Evolutionary conservation across 1,284 basidiomycete species (phyloP), one percentile per base, ranked within the genome.

Genomic region (Tilletia horrida): DNA sequence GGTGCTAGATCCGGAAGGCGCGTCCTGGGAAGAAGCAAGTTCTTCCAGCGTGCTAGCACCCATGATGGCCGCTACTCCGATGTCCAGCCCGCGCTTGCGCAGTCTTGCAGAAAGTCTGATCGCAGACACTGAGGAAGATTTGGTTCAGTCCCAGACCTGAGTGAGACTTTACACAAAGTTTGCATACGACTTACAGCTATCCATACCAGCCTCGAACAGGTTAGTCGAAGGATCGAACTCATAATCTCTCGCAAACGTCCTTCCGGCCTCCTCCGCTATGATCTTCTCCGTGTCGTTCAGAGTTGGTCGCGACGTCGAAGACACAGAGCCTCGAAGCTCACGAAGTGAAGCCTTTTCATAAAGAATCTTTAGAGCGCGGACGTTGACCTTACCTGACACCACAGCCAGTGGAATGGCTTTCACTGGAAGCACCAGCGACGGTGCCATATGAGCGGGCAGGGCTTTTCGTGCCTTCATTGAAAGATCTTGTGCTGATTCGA

Each of bases 381-480:
- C 57, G 44, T 80, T 77, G 3, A 73, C 67, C 63, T 80, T 80
- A 52, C 75, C 78, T 2, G 76, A 78, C 0, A 79, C 69, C 25
- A 71, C 47, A 9, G 78, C 75, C 50, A 80, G 69, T 0, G 77
- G 77, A 7, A 80, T 64, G 43, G 59, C 64, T 0, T 29, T 25
- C 18, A 80, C 66, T 8, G 77, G 71, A 7, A 79, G 52, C 2
- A 80, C 62, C n/a, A 71, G 52, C 25, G 69, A 72, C 1, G 78
- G 78, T 9, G 75, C 74, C 77, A 80, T 80, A 71, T 78, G 72
- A 65, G 77, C 69, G 16, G 71, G 73, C 16, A 80, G 69, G 18
- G 31, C 27, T 43, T 29, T 14, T 25, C 64, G 61, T 8, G 23
- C 47, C 25, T 44, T 48, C 7, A 3, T 31, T 8, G 27, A 21